phyloP scores from a whole-genome alignment of 1,139 yeast species.

The Kazachstania sp. region DNA sequence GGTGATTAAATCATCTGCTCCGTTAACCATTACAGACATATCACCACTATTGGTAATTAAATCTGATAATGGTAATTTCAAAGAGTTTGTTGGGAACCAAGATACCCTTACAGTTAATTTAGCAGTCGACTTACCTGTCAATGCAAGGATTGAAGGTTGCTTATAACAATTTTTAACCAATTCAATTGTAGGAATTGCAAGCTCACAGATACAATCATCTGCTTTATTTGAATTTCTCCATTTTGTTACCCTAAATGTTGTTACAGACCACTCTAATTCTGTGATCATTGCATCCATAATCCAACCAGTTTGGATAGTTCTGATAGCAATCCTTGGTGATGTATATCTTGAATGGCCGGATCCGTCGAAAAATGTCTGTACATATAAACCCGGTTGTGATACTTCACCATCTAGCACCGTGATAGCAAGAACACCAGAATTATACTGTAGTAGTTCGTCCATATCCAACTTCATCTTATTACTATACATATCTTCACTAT shows the following conservation, averaged over 20 bases:
- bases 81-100: slow-evolving; percentile 64
- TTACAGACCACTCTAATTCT: slow-evolving; percentile 66
- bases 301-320: slow-evolving; percentile 39
- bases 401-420: slow-evolving; percentile 52
- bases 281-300: slow-evolving; percentile 65
- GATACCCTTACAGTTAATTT: slow-evolving; percentile 51
- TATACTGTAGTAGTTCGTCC: slow-evolving; percentile 51
- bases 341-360: slow-evolving; percentile 52
- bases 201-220: slow-evolving; percentile 53
- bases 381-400: slow-evolving; percentile 44
- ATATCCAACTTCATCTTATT: slow-evolving; percentile 51
- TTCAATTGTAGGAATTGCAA: slow-evolving; percentile 56
- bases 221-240: slow-evolving; percentile 44
- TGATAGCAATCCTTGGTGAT: slow-evolving; percentile 40
- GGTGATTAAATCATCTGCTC: slow-evolving; percentile 59
- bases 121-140: slow-evolving; percentile 40
- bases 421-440: slow-evolving; percentile 66
- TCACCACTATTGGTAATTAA: slow-evolving; percentile 66
- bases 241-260: slow-evolving; percentile 52
- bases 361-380: slow-evolving; percentile 70
- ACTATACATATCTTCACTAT: slow-evolving; percentile 34
- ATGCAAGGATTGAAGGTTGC: slow-evolving; percentile 45
- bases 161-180: slow-evolving; percentile 57
- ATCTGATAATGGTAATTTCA: slow-evolving; percentile 63
- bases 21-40: slow-evolving; percentile 48